These are phyloP conservation scores for Tetrapisispora phaffii DNA, from an alignment of 805 yeast species.

Conservation along the genomic window DNA sequence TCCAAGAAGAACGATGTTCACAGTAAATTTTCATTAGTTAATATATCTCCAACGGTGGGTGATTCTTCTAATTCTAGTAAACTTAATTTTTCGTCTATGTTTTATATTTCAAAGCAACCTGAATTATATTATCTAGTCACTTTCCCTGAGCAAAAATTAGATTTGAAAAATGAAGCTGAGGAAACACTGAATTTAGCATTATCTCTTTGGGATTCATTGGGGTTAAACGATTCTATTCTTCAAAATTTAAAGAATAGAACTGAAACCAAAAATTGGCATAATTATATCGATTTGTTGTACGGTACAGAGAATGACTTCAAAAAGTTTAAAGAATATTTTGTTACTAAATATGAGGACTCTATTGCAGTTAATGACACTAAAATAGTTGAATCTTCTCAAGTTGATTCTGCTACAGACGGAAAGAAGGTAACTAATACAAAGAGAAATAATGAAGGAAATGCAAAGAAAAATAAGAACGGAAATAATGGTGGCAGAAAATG, in stretches of 20 bases:
- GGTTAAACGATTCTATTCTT: constrained; percentile 22
- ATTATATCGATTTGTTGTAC: constrained; percentile 22
- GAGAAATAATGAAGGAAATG: constrained; percentile 3
- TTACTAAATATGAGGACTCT: constrained; percentile 25
- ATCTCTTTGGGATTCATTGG: constrained; percentile 30
- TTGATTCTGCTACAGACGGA: background rate
- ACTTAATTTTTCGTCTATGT: constrained; percentile 19
- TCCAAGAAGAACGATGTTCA: constrained; percentile 14
- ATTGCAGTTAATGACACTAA: constrained; percentile 4
- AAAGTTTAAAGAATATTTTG: constrained; percentile 33
- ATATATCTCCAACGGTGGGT: constrained; percentile 4
- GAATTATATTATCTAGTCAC: constrained; percentile 30
- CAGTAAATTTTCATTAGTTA: constrained; percentile 13
- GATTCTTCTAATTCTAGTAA: background rate
- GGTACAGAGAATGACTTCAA: constrained; percentile 28
- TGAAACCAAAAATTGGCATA: constrained; percentile 17
- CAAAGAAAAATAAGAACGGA: background rate
- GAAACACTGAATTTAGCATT: constrained; percentile 32
- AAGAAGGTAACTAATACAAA: constrained; percentile 4
- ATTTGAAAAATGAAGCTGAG: constrained; percentile 36
- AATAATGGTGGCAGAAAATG: constrained; percentile 42
- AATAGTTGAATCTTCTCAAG: background rate
- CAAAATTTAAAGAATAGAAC: constrained; percentile 27
- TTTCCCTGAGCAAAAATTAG: constrained; percentile 36
- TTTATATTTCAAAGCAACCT: constrained; percentile 27